Base-by-base conservation (phyloP, 1,139 yeast genomes). In the Meyerozyma sp. region DNA sequence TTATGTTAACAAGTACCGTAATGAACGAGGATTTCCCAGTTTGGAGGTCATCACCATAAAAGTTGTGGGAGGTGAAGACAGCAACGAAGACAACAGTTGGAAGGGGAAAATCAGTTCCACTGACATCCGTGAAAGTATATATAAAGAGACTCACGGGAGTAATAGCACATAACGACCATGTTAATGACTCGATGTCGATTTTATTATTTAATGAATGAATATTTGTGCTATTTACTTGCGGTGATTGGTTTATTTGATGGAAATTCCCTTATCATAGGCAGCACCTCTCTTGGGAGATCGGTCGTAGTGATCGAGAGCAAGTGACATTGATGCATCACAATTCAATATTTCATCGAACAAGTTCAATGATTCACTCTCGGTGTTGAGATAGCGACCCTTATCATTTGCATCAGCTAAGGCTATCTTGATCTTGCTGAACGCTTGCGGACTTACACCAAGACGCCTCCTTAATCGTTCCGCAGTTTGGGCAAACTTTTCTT, bases 291-390 rank as follows among this genome's bases (percentile, higher is more conserved):
- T 71, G 6, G 77, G 70, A 32, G 75, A 62, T 55, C 94, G 77
- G 61, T 89, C 96, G 8, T 93, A 88, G 58, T 88, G 96, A 57
- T 93, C 96, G 59, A 93, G 70, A 20, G 91, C 95, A 45, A 93
- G 67, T 28, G 71, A 72, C 47, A 67, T 59, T 14, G 60, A 58
- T 13, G 57, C 49, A 30, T 75, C 79, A 32, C 70, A 66, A 26
- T 70, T 71, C 11, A 73, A 68, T 47, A 84, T 62, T 43, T 76
- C 76, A 43, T 82, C 81, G 59, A 70, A 85, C 27, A 90, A 65
- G 11, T 74, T 68, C 39, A 77, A 54, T 20, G 70, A 76, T 23
- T 77, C 76, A 45, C 79, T 80, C 9, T 75, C 81, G 42, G 80
- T 66, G 37, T 70, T 79, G 42, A 84, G 71, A 41, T 75, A 68